phyloP scores from a whole-genome alignment of 192 early-diverging fungal genomes.

The Podila epigama region DNA sequence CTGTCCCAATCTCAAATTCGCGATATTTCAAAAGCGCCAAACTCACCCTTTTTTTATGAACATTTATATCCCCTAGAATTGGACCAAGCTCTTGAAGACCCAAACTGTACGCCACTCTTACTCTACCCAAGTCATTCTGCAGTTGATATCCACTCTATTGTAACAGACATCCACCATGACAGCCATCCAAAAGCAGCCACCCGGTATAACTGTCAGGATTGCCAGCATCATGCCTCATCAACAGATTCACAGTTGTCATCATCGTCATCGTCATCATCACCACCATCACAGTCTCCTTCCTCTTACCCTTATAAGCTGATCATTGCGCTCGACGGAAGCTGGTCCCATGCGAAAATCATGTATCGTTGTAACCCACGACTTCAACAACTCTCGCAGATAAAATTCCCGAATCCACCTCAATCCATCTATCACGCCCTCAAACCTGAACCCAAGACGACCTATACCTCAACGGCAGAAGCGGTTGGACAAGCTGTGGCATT shows the following conservation, averaged over 20 bases:
- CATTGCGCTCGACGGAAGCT: conserved; percentile 47
- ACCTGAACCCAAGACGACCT: conserved; percentile 37
- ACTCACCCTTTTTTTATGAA: not conserved
- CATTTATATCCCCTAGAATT: conserved; percentile 12
- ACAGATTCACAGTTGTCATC: not conserved
- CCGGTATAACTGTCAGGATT: conserved; percentile 27
- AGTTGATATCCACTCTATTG: conserved; percentile 21
- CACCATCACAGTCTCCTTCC: not conserved
- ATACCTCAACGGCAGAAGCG: conserved; percentile 48
- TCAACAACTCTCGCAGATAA: conserved; percentile 41
- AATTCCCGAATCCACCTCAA: conserved; percentile 40
- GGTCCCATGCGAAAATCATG: conserved; percentile 52
- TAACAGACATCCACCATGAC: not conserved
- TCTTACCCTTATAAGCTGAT: conserved; percentile 36
- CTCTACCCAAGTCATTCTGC: conserved; percentile 42
- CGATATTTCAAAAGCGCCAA: not conserved
- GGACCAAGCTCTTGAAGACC: conserved; percentile 29
- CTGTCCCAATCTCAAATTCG: not conserved
- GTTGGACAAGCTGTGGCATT: conserved; percentile 42
- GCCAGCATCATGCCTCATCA: conserved; percentile 1
- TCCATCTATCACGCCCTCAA: conserved; percentile 49
- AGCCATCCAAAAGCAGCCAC: not conserved
- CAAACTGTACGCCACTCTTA: conserved; percentile 27
- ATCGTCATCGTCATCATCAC: not conserved
- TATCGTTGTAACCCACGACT: conserved; percentile 48